A percentile compares a stretch with the other conserved stretches of the same genome.
These are phyloP conservation scores for Papiliotrema laurentii DNA, from an alignment of 1,284 basidiomycete genomes.

Conservation along the genomic window DNA sequence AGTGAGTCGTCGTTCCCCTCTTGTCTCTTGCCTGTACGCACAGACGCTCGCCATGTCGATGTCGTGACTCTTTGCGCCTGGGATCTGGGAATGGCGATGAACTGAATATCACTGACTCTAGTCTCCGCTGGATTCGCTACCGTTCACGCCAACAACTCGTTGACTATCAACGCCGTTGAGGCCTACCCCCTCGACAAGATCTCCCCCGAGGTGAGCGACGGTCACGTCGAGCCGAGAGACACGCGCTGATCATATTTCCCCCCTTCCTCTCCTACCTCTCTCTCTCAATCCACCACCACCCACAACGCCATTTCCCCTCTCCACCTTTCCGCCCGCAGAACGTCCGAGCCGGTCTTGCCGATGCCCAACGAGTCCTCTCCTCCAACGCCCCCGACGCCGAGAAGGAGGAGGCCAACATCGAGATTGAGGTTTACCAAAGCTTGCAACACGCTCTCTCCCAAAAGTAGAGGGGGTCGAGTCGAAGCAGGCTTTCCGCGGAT, in stretches of 20 bases:
- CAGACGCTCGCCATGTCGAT: no score
- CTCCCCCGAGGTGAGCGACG: constrained; percentile 41
- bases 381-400: constrained; percentile 86
- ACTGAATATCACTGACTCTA: constrained; percentile 20
- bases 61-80: neutral
- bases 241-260: neutral
- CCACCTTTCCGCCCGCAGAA: constrained; percentile 57
- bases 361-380: constrained; percentile 75
- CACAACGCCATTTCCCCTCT: neutral
- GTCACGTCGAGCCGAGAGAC: neutral
- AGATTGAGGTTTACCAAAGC: constrained; percentile 93
- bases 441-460: constrained; percentile 69
- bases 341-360: constrained; percentile 80
- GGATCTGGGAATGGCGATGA: constrained; percentile 9
- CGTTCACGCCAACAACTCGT: constrained; percentile 93
- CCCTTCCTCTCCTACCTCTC: neutral
- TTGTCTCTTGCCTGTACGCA: no score
- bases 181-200: constrained; percentile 86
- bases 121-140: constrained; percentile 60
- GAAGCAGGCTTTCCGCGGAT: no score
- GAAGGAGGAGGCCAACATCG: constrained; percentile 90
- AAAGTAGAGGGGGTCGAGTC: constrained; percentile 16
- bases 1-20: constrained; percentile 57
- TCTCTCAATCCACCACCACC: neutral
- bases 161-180: constrained; percentile 97